These are phyloP conservation scores for Trichothecium sympodiale DNA, from an alignment of 2,329 filamentous ascomycete genomes.

Conservation along the genomic window DNA sequence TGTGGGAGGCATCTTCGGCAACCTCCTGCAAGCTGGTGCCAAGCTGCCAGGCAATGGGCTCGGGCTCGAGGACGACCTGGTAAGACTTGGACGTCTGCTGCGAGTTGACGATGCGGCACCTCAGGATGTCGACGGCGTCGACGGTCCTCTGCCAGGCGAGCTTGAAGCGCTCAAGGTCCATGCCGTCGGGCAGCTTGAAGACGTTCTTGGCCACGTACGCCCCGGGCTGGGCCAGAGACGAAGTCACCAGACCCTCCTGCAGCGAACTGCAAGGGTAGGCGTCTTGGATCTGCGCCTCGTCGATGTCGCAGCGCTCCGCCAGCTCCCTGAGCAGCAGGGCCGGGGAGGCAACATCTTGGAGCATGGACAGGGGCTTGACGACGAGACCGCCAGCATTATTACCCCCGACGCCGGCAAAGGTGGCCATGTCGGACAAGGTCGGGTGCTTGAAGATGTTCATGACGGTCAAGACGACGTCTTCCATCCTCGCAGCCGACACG, in stretches of 20 bases:
- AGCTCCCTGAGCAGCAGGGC: conserved; percentile 6
- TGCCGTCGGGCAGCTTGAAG: conserved; percentile 6
- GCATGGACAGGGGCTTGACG: conserved; percentile 4
- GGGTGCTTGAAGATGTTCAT: conserved; percentile 41
- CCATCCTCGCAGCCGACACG: conserved; percentile 39
- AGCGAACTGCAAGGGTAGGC: conserved; percentile 7
- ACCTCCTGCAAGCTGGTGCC: conserved; percentile 1
- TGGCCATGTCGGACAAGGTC: conserved; percentile 39
- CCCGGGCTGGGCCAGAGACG: conserved; percentile 8
- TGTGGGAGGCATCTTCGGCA: background rate
- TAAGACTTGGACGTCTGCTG: conserved; percentile 8
- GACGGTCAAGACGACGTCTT: conserved; percentile 38
- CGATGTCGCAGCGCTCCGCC: conserved; percentile 6
- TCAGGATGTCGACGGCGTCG: conserved; percentile 10
- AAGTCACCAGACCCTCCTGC: conserved; percentile 7
- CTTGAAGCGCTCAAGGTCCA: conserved; percentile 7
- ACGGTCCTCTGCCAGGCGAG: conserved; percentile 12
- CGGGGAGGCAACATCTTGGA: conserved; percentile 2
- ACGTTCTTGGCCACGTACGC: conserved; percentile 11
- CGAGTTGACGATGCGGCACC: conserved; percentile 12
- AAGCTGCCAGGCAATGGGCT: conserved; percentile 6
- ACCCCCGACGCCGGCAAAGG: conserved; percentile 1
- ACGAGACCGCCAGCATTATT: background rate
- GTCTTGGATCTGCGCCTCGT: conserved; percentile 3
- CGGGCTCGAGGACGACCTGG: conserved; percentile 8